Base-by-base conservation (phyloP, 352 stramenopile genomes). In the Elongisporangium prolatum region DNA sequence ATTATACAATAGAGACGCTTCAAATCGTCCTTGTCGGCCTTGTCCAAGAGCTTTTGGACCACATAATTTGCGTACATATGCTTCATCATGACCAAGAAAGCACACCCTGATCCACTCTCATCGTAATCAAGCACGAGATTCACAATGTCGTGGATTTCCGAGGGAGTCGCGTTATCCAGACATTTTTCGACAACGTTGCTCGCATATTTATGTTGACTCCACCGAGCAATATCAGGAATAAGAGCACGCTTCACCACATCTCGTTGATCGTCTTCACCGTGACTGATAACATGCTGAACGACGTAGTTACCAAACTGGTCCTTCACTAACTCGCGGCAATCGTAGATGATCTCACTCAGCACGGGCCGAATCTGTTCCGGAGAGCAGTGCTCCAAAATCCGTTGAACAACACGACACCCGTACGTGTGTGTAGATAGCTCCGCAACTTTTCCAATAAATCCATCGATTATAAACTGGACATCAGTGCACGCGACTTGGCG, bases 291-390 rank as follows among this genome's bases (percentile, higher is more conserved):
- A 63, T 99, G 96, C 69, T 99, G 97, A 59, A 99, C 98, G 7
- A 99, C 97, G 65, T 99, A 99, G 75, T 99, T 99, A 10, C 97
- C 97, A 72, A 99, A 99, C 68, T 99, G 96, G 69, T 99, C 96
- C 75, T 93, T 90, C 24, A 93, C 83, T 38, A 95, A 69, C 18
- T 90, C 84, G n/a, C 75, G 80, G 60, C 86, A 97, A 56, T 89
- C 88, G 61, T 79, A 79, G 18, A 95, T 87, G 56, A 99, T 98
- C 61, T 98, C 89, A 69, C 96, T 88, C 37, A 99, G 67, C 22
- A 98, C 90, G n/a, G 81, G 75, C 9, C 75, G 84, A 52, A 98
- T 98, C 67, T 98, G 91, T 10, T 74, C 72, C 21, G 91, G 80
- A 4, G 92, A 86, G 52, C 92, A 98, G 57, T 98, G 94, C 74